phyloP scores from a whole-genome alignment of 1,284 basidiomycete genomes.

The Boletus smithii region DNA sequence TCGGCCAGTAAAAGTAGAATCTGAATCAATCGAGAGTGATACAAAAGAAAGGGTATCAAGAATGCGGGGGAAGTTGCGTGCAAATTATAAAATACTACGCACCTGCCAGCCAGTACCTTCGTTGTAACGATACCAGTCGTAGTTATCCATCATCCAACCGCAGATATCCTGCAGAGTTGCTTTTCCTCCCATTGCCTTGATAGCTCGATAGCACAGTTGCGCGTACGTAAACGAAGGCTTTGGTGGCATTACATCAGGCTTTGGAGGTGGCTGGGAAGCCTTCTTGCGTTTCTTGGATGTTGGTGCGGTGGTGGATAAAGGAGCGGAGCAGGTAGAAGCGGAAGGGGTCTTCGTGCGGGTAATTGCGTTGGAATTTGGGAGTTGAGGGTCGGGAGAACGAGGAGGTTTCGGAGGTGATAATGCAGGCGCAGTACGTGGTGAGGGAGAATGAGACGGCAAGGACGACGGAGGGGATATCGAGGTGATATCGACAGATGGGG shows the following conservation, averaged over 20 bases:
- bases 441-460: conserved; percentile 67
- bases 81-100: conserved; percentile 27
- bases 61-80: neutral
- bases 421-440: conserved; percentile 40
- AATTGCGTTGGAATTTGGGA: conserved; percentile 63
- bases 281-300: conserved; percentile 72
- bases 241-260: conserved; percentile 73
- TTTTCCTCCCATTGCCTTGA: conserved; percentile 76
- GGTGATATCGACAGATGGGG: conserved; percentile 75
- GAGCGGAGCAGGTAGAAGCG: conserved; percentile 12
- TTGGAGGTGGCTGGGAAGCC: conserved; percentile 45
- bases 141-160: conserved; percentile 84
- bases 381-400: conserved; percentile 40
- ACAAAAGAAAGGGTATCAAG: neutral
- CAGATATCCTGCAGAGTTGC: conserved; percentile 91
- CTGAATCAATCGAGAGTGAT: neutral
- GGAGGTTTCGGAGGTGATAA: conserved; percentile 37
- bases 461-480: conserved; percentile 81
- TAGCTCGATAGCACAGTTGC: conserved; percentile 75
- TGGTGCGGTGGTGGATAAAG: conserved; percentile 14
- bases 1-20: conserved; percentile 8
- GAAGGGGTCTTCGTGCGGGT: conserved; percentile 46
- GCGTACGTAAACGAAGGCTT: conserved; percentile 77
- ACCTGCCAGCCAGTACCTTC: conserved; percentile 86
- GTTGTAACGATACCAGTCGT: conserved; percentile 86